A percentile compares a stretch with the other conserved stretches of the same genome.
phyloP scores from a whole-genome alignment of 1,284 basidiomycete genomes.

The Stygiomarasmius scandens region DNA sequence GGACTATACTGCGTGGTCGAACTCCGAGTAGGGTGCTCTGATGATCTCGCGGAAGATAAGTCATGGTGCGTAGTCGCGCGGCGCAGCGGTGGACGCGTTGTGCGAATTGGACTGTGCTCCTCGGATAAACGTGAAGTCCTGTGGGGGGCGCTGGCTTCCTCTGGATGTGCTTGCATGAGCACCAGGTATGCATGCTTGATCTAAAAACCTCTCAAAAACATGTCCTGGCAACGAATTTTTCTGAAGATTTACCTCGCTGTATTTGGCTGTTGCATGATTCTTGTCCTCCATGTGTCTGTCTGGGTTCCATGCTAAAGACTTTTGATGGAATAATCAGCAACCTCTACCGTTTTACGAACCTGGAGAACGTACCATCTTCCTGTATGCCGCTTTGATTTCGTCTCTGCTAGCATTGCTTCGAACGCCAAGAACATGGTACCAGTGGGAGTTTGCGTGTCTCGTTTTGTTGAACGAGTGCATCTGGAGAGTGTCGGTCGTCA shows the following conservation, averaged over 20 bases:
- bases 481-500: not conserved
- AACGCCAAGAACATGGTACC: conserved; percentile 31
- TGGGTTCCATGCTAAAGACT: conserved; percentile 38
- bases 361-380: conserved; percentile 26
- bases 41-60: no score
- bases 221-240: not conserved
- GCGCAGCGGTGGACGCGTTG: not conserved
- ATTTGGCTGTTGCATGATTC: conserved; percentile 25
- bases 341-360: not conserved
- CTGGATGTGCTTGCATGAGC: conserved; percentile 23
- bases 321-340: conserved; percentile 1
- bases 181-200: conserved; percentile 32
- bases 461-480: not conserved
- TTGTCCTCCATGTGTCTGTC: conserved; percentile 29
- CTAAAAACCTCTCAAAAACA: conserved; percentile 18
- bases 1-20: not conserved
- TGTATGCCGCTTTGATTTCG: conserved; percentile 33
- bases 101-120: not conserved
- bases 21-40: not conserved
- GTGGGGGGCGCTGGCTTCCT: conserved; percentile 6
- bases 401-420: conserved; percentile 31
- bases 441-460: conserved; percentile 4
- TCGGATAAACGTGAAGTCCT: conserved; percentile 1
- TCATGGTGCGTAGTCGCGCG: not conserved
- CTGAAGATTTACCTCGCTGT: conserved; percentile 23